Evolutionary conservation across 768 basidiomycete genomes (phyloP).

Genomic region (Agaricus blazei): DNA sequence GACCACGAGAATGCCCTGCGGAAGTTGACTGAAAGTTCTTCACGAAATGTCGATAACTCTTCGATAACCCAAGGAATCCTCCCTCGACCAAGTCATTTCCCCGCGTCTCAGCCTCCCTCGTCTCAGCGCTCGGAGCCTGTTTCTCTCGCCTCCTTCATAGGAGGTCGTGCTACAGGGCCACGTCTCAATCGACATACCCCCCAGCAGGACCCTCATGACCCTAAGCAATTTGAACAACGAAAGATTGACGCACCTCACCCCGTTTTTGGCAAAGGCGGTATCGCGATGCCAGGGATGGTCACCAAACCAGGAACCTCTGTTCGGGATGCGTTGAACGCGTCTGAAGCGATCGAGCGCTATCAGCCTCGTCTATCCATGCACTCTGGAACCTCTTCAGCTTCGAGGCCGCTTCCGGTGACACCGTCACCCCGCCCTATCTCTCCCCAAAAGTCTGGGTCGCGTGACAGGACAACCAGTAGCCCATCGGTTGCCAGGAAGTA

Average conservation of each 20-base stretch:
- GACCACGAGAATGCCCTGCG: conserved; percentile 41
- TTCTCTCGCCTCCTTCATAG: conserved; percentile 79
- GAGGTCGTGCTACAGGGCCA: conserved; percentile 71
- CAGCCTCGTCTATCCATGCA: conserved; percentile 11
- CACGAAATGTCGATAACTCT: conserved; percentile 3
- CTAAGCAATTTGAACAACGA: conserved; percentile 63
- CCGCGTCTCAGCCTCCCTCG: conserved; percentile 11
- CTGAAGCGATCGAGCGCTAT: conserved; percentile 13
- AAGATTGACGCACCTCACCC: conserved; percentile 59
- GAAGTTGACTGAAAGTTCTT: conserved; percentile 33
- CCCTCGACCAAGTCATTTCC: conserved; percentile 16
- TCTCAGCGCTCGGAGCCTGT: conserved; percentile 41
- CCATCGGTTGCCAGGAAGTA: conserved; percentile 16
- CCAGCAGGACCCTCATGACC: conserved; percentile 62
- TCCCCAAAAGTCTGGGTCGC: conserved; percentile 11
- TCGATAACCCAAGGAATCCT: conserved; percentile 12
- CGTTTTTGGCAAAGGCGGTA: conserved; percentile 66
- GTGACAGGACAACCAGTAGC: conserved; percentile 7
- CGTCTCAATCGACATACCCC: conserved; percentile 68
- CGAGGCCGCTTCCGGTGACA: neutral
- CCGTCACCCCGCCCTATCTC: conserved; percentile 7
- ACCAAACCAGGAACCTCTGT: conserved; percentile 13
- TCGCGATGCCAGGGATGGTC: conserved; percentile 74
- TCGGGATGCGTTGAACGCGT: conserved; percentile 9
- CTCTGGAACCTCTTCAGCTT: neutral